These are phyloP conservation scores for Mycena vulgaris DNA, from an alignment of 768 basidiomycete genomes.

Conservation along the genomic window DNA sequence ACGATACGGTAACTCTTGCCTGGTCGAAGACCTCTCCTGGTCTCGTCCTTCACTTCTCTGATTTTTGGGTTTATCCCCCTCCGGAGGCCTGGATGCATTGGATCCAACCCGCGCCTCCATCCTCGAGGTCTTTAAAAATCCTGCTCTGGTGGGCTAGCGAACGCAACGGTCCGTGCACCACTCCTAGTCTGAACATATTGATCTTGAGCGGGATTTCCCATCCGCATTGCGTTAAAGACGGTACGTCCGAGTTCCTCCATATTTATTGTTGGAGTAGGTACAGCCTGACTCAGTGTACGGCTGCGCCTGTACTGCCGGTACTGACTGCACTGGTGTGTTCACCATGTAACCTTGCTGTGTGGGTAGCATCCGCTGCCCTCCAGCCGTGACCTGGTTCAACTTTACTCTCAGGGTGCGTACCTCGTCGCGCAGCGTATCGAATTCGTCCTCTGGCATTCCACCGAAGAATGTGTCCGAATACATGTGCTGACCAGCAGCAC, in stretches of 20 bases:
- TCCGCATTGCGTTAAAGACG: conserved; percentile 9
- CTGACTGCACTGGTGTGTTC: too few relatives aligned
- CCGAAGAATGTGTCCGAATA: background rate
- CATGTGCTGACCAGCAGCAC: conserved; percentile 14
- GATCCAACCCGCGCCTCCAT: conserved; percentile 15
- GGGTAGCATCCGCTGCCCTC: background rate
- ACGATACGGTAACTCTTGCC: background rate
- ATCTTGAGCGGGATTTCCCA: background rate
- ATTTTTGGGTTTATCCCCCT: conserved; percentile 11
- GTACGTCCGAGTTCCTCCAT: conserved; percentile 23
- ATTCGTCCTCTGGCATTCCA: background rate
- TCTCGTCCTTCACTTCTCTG: background rate
- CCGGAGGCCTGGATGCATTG: conserved; percentile 3
- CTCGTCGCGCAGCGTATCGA: background rate
- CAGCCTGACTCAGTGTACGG: background rate
- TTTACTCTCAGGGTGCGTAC: background rate
- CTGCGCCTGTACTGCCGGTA: too few relatives aligned
- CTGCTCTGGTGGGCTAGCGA: conserved; percentile 12
- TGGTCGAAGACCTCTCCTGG: background rate
- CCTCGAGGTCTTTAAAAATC: conserved; percentile 27
- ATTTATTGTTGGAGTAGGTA: background rate
- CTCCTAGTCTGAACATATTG: conserved; percentile 22
- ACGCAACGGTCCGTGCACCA: background rate
- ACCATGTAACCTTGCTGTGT: background rate
- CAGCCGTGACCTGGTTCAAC: background rate